These are phyloP conservation scores for Globisporangium carolinianum DNA, from an alignment of 352 stramenopile species.

Conservation along the genomic window DNA sequence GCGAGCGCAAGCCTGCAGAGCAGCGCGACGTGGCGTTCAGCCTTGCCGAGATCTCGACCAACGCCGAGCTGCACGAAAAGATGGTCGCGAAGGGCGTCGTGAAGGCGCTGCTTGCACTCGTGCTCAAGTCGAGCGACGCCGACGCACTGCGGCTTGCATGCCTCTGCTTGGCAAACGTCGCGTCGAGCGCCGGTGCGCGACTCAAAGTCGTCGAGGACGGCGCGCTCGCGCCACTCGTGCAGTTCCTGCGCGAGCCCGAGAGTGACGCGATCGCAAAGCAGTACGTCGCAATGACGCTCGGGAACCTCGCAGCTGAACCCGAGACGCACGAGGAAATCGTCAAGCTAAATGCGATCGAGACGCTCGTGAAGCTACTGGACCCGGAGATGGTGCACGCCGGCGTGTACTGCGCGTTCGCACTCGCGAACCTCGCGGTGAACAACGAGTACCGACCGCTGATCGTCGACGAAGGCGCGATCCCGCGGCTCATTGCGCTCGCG, in stretches of 20 bases:
- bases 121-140: slow-evolving; percentile 87
- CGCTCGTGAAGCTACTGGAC: slow-evolving; percentile 91
- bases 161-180: slow-evolving; percentile 93
- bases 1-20: slow-evolving; percentile 91
- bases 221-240: slow-evolving; percentile 79
- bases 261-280: slow-evolving; percentile 90
- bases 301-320: slow-evolving; percentile 92
- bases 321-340: slow-evolving; percentile 95
- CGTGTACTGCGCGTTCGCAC: slow-evolving; percentile 91
- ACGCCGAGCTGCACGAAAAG: slow-evolving; percentile 89
- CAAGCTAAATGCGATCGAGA: slow-evolving; percentile 82
- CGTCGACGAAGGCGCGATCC: slow-evolving; percentile 90
- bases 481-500: slow-evolving; percentile 90
- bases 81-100: slow-evolving; percentile 94
- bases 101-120: slow-evolving; percentile 87
- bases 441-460: slow-evolving; percentile 89
- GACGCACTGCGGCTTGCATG: slow-evolving; percentile 93
- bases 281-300: slow-evolving; percentile 94
- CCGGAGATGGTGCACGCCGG: slow-evolving; percentile 78
- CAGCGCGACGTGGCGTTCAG: slow-evolving; percentile 95
- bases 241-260: slow-evolving; percentile 86
- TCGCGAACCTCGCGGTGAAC: slow-evolving; percentile 94
- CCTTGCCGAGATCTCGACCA: slow-evolving; percentile 93
- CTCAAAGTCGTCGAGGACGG: slow-evolving; percentile 93
- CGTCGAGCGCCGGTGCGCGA: slow-evolving; percentile 80